Base-by-base conservation (phyloP, 1,284 basidiomycete species). In the Boletus smithii region DNA sequence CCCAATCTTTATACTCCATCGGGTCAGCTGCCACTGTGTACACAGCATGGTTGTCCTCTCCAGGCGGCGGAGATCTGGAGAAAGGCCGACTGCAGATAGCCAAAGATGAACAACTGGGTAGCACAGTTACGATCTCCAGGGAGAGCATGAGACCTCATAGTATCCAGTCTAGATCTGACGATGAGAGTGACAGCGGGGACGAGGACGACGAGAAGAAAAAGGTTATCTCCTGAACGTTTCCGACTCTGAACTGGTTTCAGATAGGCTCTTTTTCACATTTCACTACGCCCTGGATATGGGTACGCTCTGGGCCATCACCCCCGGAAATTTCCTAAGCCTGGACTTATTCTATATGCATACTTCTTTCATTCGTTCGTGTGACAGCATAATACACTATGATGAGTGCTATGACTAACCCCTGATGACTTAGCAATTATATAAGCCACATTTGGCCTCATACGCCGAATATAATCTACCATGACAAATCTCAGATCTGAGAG, bases 41-140 rank as follows among this genome's bases (percentile, higher is more conserved):
- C 33, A 13, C 33, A 22, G 27, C 51, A 24, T 57, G 49, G 55
- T 8, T 49, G 22, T 17, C 45, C 8, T 16, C 31, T 8, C 29
- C 8, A 23, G 30, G 9, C n/a, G n/a, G n/a, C n/a, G 23, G 8
- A 17, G 51, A 51, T 20, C 22, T 20, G 32, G 42, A 46, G 17
- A 51, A 39, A 24, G 16, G 23, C 26, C 13, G 17, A 8, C 13
- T 9, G 7, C 23, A 14, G 7, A 20, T 29, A 16, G 20, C 13
- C 14, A 8, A 16, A n/a, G 26, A 14, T 1, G 48, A 42, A n/a
- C 9, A 14, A 20, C 20, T 24, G 6, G 6, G 2, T 7, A 36
- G 32, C 26, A 17, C 30, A 4, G 17, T 55, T 9, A 17, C 46
- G 17, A 38, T 53, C 24, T 20, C 32, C 13, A 32, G 13, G 24